phyloP scores from a whole-genome alignment of 176 grass and related monocot species.

The Miscanthus lutarioriparius region DNA sequence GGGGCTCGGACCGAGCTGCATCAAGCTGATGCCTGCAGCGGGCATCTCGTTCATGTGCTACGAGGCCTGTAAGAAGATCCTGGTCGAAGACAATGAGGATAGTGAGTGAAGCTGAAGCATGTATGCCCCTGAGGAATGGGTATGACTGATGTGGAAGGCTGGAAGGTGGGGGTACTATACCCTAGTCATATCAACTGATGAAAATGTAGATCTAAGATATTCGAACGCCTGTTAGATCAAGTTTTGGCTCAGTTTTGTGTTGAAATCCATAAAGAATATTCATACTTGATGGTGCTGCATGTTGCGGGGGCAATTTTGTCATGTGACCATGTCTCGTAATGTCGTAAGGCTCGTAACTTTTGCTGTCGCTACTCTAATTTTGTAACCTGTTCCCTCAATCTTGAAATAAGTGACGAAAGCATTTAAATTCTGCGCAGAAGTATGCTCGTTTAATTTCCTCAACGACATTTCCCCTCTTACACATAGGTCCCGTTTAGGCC shows the following conservation, averaged over 20 bases:
- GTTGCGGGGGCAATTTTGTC: constrained; percentile 28
- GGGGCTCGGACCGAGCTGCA: constrained; percentile 93
- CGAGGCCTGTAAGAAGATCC: constrained; percentile 95
- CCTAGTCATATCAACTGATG: constrained; percentile 24
- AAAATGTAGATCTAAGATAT: constrained; percentile 36
- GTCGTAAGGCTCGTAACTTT: neutral
- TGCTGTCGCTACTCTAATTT: neutral
- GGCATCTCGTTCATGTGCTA: constrained; percentile 99
- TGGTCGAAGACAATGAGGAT: constrained; percentile 64
- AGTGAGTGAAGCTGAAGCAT: constrained; percentile 10
- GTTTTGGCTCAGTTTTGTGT: constrained; percentile 35
- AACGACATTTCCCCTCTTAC: no score
- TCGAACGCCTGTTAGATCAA: constrained; percentile 41
- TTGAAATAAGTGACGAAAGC: neutral
- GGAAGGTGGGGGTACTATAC: neutral
- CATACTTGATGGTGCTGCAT: constrained; percentile 8
- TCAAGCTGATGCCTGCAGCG: constrained; percentile 90
- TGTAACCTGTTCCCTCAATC: neutral
- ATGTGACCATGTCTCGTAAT: neutral
- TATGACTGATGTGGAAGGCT: neutral
- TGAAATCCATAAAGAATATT: constrained; percentile 35
- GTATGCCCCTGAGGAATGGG: constrained; percentile 1
- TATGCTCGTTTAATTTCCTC: no score
- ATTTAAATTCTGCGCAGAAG: neutral
- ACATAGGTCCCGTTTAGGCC: no score